Conservation (phyloP, 2,329 filamentous ascomycete species). For the Nannizziopsis arthrosporioides region DNA sequence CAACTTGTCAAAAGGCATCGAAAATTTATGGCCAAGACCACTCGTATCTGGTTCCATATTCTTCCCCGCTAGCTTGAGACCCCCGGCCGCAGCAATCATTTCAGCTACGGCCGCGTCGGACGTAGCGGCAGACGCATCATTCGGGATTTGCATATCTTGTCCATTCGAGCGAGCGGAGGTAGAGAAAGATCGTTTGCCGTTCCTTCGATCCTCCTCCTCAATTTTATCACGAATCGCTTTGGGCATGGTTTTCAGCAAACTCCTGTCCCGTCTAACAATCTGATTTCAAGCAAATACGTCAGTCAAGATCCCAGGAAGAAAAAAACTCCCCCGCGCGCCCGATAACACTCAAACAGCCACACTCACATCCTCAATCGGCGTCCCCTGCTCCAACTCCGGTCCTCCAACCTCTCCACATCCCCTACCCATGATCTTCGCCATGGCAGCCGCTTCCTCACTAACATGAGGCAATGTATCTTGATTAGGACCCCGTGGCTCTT, state of each 20-base stretch:
- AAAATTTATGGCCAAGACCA: constrained; percentile 60
- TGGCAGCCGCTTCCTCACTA: constrained; percentile 53
- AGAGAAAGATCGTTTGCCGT: constrained; percentile 43
- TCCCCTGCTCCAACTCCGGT: constrained; percentile 54
- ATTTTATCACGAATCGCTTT: constrained; percentile 51
- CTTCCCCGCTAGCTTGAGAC: constrained; percentile 5
- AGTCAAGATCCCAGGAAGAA: not conserved
- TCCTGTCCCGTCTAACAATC: constrained; percentile 53
- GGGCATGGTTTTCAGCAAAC: constrained; percentile 50
- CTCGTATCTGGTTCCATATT: constrained; percentile 23
- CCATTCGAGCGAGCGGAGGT: constrained; percentile 38
- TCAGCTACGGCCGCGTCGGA: constrained; percentile 25
- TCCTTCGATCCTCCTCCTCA: constrained; percentile 4
- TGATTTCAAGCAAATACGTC: constrained; percentile 23
- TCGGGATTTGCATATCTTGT: constrained; percentile 21
- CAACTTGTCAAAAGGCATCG: constrained; percentile 53
- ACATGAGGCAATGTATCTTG: constrained; percentile 47
- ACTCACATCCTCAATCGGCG: constrained; percentile 53
- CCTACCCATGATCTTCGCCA: constrained; percentile 46
- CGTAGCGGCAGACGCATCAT: constrained; percentile 25
- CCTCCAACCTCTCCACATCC: constrained; percentile 32
- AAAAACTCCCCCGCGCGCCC: constrained; percentile 9
- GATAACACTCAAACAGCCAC: not conserved
- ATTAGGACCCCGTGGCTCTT: constrained; percentile 35
- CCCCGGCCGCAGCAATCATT: constrained; percentile 25